Evolutionary conservation across 2,329 filamentous ascomycete genomes (phyloP).

Genomic region (Diaporthe batatas): DNA sequence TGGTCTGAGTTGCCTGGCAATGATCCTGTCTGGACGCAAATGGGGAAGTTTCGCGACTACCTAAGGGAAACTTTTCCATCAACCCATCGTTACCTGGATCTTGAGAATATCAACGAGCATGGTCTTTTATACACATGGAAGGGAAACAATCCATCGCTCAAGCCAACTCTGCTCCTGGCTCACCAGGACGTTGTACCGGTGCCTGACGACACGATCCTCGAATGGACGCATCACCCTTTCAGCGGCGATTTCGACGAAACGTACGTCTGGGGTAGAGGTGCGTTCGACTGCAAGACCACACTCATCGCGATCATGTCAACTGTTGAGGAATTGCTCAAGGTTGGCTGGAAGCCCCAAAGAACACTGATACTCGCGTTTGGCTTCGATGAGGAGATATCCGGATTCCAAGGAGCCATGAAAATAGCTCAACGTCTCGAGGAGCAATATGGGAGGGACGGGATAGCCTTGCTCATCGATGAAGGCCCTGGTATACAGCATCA

Average conservation of each 20-base stretch:
- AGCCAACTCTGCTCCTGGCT: slow-evolving; percentile 71
- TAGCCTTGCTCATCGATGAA: slow-evolving; percentile 71
- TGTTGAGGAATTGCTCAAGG: slow-evolving; percentile 66
- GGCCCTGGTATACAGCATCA: slow-evolving; percentile 60
- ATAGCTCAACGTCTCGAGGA: slow-evolving; percentile 41
- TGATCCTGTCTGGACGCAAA: slow-evolving; percentile 21
- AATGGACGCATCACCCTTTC: slow-evolving; percentile 73
- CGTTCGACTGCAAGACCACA: slow-evolving; percentile 72
- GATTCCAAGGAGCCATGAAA: slow-evolving; percentile 59
- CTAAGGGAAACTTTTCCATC: slow-evolving; percentile 55
- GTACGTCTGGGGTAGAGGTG: slow-evolving; percentile 72
- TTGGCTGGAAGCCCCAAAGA: slow-evolving; percentile 65
- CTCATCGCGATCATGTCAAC: slow-evolving; percentile 69
- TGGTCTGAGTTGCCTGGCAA: slow-evolving; percentile 15
- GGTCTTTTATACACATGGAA: slow-evolving; percentile 70
- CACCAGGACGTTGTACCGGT: slow-evolving; percentile 76
- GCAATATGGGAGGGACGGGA: slow-evolving; percentile 66
- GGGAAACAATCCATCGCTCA: slow-evolving; percentile 62
- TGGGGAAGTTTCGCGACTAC: slow-evolving; percentile 27
- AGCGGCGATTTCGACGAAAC: slow-evolving; percentile 69
- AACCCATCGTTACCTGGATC: slow-evolving; percentile 59
- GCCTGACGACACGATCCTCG: slow-evolving; percentile 58
- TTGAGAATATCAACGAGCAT: slow-evolving; percentile 71
- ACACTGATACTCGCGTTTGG: slow-evolving; percentile 72
- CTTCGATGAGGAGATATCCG: slow-evolving; percentile 73